Conservation (phyloP, 2,329 filamentous ascomycete genomes). For the Nothopassalora personata region DNA sequence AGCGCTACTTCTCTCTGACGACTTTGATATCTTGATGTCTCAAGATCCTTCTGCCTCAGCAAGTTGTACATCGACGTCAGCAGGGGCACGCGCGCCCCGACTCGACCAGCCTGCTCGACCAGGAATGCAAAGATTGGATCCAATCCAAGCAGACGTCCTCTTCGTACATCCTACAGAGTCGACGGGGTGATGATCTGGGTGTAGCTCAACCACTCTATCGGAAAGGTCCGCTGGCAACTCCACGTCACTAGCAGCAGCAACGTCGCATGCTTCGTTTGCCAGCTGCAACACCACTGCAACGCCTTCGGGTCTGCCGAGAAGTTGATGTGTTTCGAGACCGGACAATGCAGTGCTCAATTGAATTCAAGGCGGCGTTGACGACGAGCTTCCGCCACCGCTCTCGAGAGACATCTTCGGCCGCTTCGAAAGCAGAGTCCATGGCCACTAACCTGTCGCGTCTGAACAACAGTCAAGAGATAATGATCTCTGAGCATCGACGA, state of each 20-base stretch:
- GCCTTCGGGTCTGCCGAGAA: constrained; percentile 12
- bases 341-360: constrained; percentile 19
- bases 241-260: constrained; percentile 16
- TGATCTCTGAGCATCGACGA: too few species aligned
- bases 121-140: constrained; percentile 20
- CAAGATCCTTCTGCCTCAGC: constrained; percentile 8
- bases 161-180: constrained; percentile 24
- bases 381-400: constrained; percentile 26
- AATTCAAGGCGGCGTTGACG: constrained; percentile 24
- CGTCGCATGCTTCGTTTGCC: constrained; percentile 18
- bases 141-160: constrained; percentile 20
- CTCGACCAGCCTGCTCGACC: constrained; percentile 10
- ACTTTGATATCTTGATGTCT: too few species aligned
- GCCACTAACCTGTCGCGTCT: constrained; percentile 11
- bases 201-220: constrained; percentile 10
- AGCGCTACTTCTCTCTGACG: too few species aligned
- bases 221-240: constrained; percentile 12
- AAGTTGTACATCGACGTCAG: constrained; percentile 12
- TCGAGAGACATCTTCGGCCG: constrained; percentile 9
- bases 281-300: constrained; percentile 14
- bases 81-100: constrained; percentile 9
- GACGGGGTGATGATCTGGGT: constrained; percentile 20
- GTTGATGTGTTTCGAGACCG: constrained; percentile 19
- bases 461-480: too few species aligned
- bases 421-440: constrained; percentile 18